These are phyloP conservation scores for Elsinoe fawcettii DNA, from an alignment of 2,329 filamentous ascomycete species.

Conservation along the genomic window DNA sequence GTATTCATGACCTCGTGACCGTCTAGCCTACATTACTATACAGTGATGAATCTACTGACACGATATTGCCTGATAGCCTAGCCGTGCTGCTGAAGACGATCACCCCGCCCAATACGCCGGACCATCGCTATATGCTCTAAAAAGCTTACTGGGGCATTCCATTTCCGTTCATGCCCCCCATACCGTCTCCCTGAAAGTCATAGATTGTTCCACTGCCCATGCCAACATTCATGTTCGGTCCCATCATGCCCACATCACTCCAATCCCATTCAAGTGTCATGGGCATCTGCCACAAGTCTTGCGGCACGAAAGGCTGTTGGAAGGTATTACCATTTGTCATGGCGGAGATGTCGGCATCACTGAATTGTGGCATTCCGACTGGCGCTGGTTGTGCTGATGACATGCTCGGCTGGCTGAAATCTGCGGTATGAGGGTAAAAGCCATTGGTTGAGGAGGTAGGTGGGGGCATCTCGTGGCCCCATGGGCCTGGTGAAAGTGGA, in stretches of 20 bases:
- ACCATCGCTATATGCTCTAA: not conserved
- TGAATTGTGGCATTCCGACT: conserved; percentile 3
- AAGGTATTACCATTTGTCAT: conserved; percentile 42
- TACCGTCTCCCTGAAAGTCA: conserved; percentile 2
- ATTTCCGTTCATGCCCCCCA: conserved; percentile 13
- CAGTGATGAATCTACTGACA: not conserved
- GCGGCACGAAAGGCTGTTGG: conserved; percentile 81
- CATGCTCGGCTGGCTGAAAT: not conserved
- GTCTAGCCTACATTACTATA: not conserved
- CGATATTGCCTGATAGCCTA: not conserved
- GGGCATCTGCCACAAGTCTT: conserved; percentile 90
- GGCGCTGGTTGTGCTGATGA: not conserved
- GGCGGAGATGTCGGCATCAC: conserved; percentile 8
- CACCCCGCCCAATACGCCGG: too few species aligned
- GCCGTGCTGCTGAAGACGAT: too few species aligned
- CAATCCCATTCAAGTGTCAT: conserved; percentile 93
- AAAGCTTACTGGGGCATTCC: not conserved
- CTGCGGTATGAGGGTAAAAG: conserved; percentile 10
- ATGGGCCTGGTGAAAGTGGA: conserved; percentile 10
- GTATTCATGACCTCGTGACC: not conserved
- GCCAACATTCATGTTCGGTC: conserved; percentile 14
- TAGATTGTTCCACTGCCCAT: conserved; percentile 15
- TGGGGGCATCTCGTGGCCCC: not conserved
- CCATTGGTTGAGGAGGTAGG: not conserved
- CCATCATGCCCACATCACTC: conserved; percentile 41